Evolutionary conservation across 2,329 filamentous ascomycete species (phyloP).

Genomic region (Aspergillus sojae): DNA sequence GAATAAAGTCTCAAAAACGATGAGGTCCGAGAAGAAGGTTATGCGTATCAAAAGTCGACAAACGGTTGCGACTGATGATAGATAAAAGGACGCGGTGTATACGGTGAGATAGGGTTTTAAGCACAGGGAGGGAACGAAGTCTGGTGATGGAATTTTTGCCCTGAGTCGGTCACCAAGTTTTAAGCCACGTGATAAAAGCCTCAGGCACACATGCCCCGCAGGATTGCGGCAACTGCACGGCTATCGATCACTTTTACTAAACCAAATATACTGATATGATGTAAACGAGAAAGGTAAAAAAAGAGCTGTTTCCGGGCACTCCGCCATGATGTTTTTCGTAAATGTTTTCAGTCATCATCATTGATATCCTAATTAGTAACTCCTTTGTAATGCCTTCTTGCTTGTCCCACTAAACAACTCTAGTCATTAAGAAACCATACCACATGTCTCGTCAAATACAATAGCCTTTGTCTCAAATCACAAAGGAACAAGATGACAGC

Average conservation of each 20-base stretch:
- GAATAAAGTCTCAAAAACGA: constrained; percentile 18
- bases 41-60: constrained; percentile 23
- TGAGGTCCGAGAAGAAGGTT: constrained; percentile 12
- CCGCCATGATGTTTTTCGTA: neutral
- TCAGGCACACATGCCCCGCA: constrained; percentile 27
- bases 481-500: constrained; percentile 84
- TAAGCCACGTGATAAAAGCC: constrained; percentile 23
- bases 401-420: constrained; percentile 9
- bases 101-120: constrained; percentile 22
- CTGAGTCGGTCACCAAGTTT: constrained; percentile 24
- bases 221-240: neutral
- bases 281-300: neutral
- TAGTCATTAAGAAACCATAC: constrained; percentile 19
- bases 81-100: constrained; percentile 17
- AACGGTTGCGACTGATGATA: constrained; percentile 27
- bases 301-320: neutral
- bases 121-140: constrained; percentile 31
- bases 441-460: constrained; percentile 21
- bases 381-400: constrained; percentile 11
- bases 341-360: neutral
- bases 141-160: constrained; percentile 35
- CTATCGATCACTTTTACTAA: neutral
- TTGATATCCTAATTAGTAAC: constrained; percentile 4
- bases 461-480: constrained; percentile 45
- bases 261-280: neutral